Evolutionary conservation across 2,329 filamentous ascomycete species (phyloP).

Genomic region (Chaetomiaceae sp.): DNA sequence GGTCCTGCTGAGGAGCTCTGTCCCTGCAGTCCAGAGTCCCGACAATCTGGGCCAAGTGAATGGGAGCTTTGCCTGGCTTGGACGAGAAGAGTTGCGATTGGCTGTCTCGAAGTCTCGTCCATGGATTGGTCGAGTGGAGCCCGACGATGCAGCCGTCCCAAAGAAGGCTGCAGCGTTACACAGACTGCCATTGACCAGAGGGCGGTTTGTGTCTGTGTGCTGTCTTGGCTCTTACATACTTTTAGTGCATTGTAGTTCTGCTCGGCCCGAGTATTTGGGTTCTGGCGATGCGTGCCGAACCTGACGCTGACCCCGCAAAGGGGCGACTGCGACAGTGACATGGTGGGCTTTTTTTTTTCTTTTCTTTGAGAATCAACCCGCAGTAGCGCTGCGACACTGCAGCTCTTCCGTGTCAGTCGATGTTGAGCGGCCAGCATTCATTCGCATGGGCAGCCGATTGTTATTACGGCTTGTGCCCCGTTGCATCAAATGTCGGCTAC

Average conservation of each 20-base stretch:
- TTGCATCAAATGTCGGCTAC: too few species aligned
- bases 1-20: too few species aligned
- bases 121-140: background rate
- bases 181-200: too few species aligned
- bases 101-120: background rate
- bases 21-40: background rate
- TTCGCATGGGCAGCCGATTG: too few species aligned
- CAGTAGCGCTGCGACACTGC: background rate
- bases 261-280: background rate
- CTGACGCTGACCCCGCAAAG: too few species aligned
- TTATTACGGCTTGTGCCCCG: too few species aligned
- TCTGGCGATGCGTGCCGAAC: background rate
- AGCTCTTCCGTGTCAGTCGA: background rate
- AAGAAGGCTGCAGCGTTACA: background rate
- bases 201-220: background rate
- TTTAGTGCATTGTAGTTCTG: too few species aligned
- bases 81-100: background rate
- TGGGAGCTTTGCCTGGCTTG: background rate
- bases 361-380: too few species aligned
- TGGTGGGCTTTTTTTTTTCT: too few species aligned
- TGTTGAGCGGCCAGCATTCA: too few species aligned
- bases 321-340: too few species aligned
- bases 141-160: background rate
- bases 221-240: background rate
- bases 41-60: background rate